Percentiles rank a stretch among this genome's conserved stretches.
phyloP scores from a whole-genome alignment of 2,329 filamentous ascomycete genomes.

The Claviceps sp. region DNA sequence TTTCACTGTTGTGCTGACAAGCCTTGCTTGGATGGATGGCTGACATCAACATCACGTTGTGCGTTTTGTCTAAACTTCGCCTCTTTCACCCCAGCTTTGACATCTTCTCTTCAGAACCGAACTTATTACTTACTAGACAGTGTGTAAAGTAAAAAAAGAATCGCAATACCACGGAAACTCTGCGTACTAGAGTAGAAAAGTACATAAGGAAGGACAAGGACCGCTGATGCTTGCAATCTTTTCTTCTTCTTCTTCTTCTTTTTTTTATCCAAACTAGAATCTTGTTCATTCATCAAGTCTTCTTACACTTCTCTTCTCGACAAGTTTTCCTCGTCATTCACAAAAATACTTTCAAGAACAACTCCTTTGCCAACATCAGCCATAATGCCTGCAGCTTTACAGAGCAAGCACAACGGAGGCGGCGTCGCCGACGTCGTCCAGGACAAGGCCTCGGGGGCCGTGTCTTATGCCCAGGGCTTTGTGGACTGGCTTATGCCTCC shows the following conservation, averaged over 20 bases:
- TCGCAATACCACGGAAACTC: no score
- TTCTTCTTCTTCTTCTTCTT: not conserved
- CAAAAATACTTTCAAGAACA: no score
- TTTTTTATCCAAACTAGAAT: no score
- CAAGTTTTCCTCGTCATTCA: no score
- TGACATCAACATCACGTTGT: conserved; percentile 1
- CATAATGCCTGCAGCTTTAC: conserved; percentile 2
- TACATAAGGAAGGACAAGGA: not conserved
- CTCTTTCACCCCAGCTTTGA: not conserved
- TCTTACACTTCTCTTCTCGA: no score
- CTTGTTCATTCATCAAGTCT: no score
- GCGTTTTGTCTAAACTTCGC: not conserved
- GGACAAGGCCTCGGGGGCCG: conserved; percentile 22
- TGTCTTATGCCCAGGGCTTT: conserved; percentile 29
- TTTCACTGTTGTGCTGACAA: not conserved
- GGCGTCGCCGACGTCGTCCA: conserved; percentile 15
- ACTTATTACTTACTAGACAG: no score
- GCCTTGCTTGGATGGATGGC: not conserved
- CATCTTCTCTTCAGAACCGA: no score
- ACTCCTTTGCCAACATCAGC: not conserved
- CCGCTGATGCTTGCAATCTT: not conserved
- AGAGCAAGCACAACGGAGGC: conserved; percentile 9
- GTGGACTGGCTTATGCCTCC: conserved; percentile 44
- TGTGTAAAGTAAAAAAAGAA: no score
- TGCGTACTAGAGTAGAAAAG: not conserved